These are phyloP conservation scores for Yamagishiella unicocca DNA, from an alignment of 139 green algal genomes.

Conservation along the genomic window DNA sequence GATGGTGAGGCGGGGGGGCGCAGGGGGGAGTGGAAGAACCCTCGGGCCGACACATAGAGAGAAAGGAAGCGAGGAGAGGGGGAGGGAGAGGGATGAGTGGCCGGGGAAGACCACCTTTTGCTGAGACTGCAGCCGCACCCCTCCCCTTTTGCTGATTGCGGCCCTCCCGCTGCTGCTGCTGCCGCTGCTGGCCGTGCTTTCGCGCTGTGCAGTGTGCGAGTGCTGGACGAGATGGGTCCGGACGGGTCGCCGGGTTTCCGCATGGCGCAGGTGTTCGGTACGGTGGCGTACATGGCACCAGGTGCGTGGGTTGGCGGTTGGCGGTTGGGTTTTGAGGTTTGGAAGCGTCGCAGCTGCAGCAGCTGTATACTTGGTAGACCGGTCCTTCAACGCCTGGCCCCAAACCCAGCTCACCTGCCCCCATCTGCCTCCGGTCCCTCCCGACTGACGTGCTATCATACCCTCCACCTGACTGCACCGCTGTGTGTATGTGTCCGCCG, in stretches of 20 bases:
- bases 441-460: too few species aligned
- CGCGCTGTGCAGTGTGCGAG: constrained; percentile 16
- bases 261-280: constrained; percentile 25
- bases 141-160: background rate
- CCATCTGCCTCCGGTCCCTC: too few species aligned
- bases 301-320: constrained; percentile 21
- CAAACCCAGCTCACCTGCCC: too few species aligned
- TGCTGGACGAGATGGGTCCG: constrained; percentile 20
- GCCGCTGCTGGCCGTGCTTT: background rate
- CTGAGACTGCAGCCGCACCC: background rate
- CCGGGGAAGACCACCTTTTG: too few species aligned
- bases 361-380: too few species aligned
- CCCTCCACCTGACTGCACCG: too few species aligned
- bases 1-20: constrained; percentile 8
- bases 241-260: constrained; percentile 7
- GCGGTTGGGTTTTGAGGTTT: background rate
- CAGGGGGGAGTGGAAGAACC: background rate
- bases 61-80: background rate
- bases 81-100: background rate
- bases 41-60: background rate
- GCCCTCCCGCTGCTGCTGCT: background rate
- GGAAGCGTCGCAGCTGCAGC: too few species aligned
- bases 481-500: too few species aligned
- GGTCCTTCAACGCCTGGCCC: too few species aligned
- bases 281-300: constrained; percentile 28